Evolutionary conservation across 202 grass and related monocot genomes (phyloP).

Genomic region (Elaeis oleifera): DNA sequence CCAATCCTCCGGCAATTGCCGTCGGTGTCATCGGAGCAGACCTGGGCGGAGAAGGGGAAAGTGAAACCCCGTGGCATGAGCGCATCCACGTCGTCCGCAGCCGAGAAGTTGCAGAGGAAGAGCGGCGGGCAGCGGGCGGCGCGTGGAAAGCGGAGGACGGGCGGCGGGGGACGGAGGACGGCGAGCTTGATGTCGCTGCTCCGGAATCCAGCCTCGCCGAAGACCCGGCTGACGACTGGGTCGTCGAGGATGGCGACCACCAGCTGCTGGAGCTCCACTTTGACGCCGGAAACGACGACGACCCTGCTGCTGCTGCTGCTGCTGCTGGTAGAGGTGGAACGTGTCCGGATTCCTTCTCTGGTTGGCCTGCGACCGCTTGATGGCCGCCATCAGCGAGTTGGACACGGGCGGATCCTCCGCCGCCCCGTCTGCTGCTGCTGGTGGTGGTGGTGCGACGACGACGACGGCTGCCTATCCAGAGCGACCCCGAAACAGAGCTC

Average conservation of each 20-base stretch:
- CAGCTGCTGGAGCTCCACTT: conserved; percentile 72
- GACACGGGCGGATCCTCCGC: conserved; percentile 51
- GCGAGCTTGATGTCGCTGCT: conserved; percentile 78
- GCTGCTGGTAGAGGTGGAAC: conserved; percentile 80
- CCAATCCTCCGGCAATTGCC: conserved; percentile 61
- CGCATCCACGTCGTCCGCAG: conserved; percentile 42
- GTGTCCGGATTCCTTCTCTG: conserved; percentile 76
- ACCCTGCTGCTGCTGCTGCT: conserved; percentile 8
- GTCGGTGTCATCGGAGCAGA: conserved; percentile 29
- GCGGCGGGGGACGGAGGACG: conserved; percentile 59
- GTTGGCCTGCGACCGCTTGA: conserved; percentile 90
- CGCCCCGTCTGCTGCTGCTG: background rate
- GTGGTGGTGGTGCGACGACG: background rate
- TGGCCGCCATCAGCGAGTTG: conserved; percentile 90
- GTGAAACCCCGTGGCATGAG: background rate
- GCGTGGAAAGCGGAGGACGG: conserved; percentile 37
- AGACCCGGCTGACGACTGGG: conserved; percentile 83
- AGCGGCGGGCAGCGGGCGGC: conserved; percentile 41
- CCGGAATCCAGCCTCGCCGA: conserved; percentile 71
- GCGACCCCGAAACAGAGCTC: conserved; percentile 82
- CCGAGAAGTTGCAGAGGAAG: conserved; percentile 75
- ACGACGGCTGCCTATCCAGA: conserved; percentile 36
- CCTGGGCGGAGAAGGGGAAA: conserved; percentile 21
- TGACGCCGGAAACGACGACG: conserved; percentile 41
- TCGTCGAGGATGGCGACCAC: conserved; percentile 80